Conservation (phyloP, 176 grass and related monocot genomes). For the Carex littledalei region DNA sequence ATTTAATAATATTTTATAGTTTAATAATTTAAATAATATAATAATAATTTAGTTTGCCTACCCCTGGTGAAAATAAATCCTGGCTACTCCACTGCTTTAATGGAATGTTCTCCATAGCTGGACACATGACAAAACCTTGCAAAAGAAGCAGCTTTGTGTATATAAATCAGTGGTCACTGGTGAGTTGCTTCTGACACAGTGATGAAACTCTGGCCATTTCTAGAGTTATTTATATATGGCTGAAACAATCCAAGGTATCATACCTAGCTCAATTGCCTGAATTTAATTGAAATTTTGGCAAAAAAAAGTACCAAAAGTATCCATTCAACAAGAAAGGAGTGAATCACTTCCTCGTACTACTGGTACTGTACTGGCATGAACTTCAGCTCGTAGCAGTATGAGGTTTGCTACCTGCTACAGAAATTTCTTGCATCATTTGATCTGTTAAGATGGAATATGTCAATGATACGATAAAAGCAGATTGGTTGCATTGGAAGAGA, state of each 20-base stretch:
- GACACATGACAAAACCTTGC: background rate
- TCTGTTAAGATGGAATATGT: background rate
- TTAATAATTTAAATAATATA: too few relatives aligned
- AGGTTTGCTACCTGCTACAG: background rate
- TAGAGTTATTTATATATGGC: background rate
- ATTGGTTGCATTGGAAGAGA: background rate
- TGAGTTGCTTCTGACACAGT: background rate
- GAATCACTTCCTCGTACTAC: background rate
- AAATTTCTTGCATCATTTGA: background rate
- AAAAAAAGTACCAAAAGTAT: background rate
- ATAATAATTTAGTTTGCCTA: too few relatives aligned
- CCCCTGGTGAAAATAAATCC: too few relatives aligned
- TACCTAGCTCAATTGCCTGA: background rate
- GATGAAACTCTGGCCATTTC: background rate
- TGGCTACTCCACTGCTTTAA: background rate
- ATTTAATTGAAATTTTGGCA: background rate
- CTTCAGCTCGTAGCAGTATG: background rate
- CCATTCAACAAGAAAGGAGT: background rate
- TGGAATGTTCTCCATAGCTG: background rate
- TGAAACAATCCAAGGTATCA: background rate
- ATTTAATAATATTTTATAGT: too few relatives aligned
- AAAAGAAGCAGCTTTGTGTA: background rate
- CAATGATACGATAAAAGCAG: background rate
- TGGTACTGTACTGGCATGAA: background rate
- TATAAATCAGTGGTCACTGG: background rate